Evolutionary conservation across 2,329 filamentous ascomycete species (phyloP), one percentile per base, ranked within the genome.

Genomic region (Biscogniauxia marginata): DNA sequence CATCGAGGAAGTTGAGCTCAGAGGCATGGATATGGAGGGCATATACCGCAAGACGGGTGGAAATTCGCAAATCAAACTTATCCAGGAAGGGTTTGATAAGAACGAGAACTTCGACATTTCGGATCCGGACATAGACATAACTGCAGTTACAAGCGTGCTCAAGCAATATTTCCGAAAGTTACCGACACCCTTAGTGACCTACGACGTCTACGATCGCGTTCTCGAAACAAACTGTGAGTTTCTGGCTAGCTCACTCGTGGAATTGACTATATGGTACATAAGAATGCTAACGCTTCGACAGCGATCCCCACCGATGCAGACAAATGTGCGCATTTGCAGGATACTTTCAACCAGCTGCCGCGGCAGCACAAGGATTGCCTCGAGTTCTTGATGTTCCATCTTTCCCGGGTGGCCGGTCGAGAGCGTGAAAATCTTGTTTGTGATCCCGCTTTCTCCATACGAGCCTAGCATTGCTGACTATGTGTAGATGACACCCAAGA

Each of bases 81-180:
- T 99, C 65, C 91, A 93, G 68, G 90, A 93, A 63, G 92, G 93
- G 11, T 98, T 99, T 71, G 93, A 97, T 72, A 88, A 87, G 72
- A 88, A 84, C 57, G 84, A 89, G 62, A 90, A 93, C 68, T 95
- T 86, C 70, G 93, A 98, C 70, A 96, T 99, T 56, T 96, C 92
- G 3, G 95, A 98, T 67, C 90, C 91, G 0, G 89, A 91, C 63
- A 82, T 98, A 53, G 95, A 99, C 71, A 98, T 99, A 60, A 96
- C 96, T 54, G 91, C 95, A 11, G 91, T 99, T 55, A 98, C 95
- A 1, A 96, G 91, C 69, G 90, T 93, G 19, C 76, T 99, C 67
- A 99, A 99, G 78, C 93, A 98, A 73, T 99, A 98, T 72, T 96
- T 99, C 84, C 86, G 95, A 65, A 95, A 93, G 74, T 80, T 98